Percentiles rank a stretch among this genome's conserved stretches.
Conservation (phyloP, 768 basidiomycete genomes). For the Calocera cornea region DNA sequence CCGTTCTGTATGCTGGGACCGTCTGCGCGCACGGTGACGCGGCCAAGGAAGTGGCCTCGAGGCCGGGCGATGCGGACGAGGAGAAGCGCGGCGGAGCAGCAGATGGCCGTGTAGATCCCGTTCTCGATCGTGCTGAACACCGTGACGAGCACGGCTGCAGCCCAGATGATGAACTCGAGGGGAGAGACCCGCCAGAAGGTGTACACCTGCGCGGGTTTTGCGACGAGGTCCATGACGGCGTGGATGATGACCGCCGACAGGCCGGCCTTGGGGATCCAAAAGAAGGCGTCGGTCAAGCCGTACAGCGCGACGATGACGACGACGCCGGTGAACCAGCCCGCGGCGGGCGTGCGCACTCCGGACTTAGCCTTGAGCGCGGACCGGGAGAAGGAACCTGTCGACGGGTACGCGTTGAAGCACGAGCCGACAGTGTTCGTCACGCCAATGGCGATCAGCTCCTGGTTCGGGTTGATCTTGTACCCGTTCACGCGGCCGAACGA, state of each 20-base stretch:
- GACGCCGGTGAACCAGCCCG: constrained; percentile 70
- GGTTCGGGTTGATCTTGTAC: constrained; percentile 55
- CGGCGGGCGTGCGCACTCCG: constrained; percentile 90
- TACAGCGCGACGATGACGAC: constrained; percentile 91
- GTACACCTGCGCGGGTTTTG: constrained; percentile 68
- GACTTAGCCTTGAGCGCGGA: constrained; percentile 92
- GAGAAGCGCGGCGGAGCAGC: constrained; percentile 63
- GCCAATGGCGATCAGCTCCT: constrained; percentile 91
- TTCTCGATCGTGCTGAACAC: constrained; percentile 90
- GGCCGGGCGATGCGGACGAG: constrained; percentile 79
- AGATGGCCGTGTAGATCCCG: constrained; percentile 79
- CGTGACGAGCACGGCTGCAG: constrained; percentile 74
- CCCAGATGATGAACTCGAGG: constrained; percentile 80
- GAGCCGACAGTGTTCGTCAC: constrained; percentile 87
- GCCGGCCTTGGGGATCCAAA: constrained; percentile 50
- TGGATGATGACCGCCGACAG: constrained; percentile 94
- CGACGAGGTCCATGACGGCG: constrained; percentile 55
- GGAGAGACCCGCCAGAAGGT: constrained; percentile 90
- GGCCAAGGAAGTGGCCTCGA: constrained; percentile 81
- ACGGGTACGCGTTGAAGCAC: constrained; percentile 82
- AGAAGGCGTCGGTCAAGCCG: constrained; percentile 85
- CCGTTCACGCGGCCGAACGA: constrained; percentile 90
- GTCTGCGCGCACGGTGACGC: constrained; percentile 45
- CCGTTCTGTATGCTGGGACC: neutral
- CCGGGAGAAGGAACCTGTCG: constrained; percentile 95